Evolutionary conservation across 805 yeast species (phyloP).

Genomic region (Candida multigemmis): DNA sequence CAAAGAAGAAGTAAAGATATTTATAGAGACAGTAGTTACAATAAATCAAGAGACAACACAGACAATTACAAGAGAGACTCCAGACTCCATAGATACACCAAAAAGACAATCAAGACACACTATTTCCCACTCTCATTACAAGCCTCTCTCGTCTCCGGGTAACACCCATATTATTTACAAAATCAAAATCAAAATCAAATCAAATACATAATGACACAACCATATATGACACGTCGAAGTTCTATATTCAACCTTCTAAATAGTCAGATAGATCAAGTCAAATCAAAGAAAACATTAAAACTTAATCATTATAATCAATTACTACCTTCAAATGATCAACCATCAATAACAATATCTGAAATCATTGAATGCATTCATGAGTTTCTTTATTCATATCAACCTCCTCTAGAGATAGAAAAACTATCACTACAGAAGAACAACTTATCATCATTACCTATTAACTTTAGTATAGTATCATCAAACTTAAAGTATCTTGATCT

Average conservation of each 20-base stretch:
- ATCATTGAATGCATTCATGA: conserved; percentile 14
- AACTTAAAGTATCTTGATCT: conserved; percentile 54
- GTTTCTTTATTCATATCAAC: conserved; percentile 11
- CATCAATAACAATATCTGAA: conserved; percentile 7
- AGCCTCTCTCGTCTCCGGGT: too few species aligned
- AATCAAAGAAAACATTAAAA: conserved; percentile 10
- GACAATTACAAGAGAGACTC: too few species aligned
- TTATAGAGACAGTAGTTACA: too few species aligned
- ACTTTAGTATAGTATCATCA: conserved; percentile 30
- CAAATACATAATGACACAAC: conserved; percentile 4
- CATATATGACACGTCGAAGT: conserved; percentile 5
- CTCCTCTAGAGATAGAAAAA: conserved; percentile 32
- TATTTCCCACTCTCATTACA: too few species aligned
- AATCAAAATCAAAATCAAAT: too few species aligned
- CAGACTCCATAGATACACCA: too few species aligned
- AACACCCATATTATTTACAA: too few species aligned
- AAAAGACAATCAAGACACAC: too few species aligned
- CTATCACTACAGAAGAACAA: conserved; percentile 47
- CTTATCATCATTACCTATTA: conserved; percentile 37
- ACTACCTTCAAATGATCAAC: conserved; percentile 3
- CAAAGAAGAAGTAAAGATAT: too few species aligned
- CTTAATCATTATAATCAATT: conserved; percentile 7
- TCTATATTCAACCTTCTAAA: conserved; percentile 8
- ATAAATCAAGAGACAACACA: too few species aligned
- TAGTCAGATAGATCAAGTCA: conserved; percentile 14